Evolutionary conservation across 768 basidiomycete species (phyloP), one percentile per base, ranked within the genome.

Genomic region (Mycena galericulata): DNA sequence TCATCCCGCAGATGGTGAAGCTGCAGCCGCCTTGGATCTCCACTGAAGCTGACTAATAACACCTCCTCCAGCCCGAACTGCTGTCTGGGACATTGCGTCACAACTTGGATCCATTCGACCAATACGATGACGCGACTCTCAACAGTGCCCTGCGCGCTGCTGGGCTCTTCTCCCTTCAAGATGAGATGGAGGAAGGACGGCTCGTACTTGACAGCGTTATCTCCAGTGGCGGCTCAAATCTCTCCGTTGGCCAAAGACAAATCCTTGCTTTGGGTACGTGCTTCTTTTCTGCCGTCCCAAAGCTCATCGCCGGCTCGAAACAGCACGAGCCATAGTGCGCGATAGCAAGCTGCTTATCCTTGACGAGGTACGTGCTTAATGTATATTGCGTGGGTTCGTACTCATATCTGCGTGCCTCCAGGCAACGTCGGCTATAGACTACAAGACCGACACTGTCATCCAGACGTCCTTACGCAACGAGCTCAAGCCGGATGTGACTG

Each of bases 361-460:
- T 36, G 89, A 87, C 53, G 87, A 89, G 57, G 58, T 67, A 55
- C 34, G 18, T 3, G n/a, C 43, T n/a, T n/a, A n/a, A 20, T 15
- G 29, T 22, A 36, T 36, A 22, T 1, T 10, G 8, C 41, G 29
- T 14, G 12, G 29, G 29, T 1, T 11, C 20, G 22, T 34, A 18
- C 10, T 47, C 1, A 59, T 29, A 36, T 29, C 6, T 22, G 6
- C 6, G 2, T 22, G 6, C 6, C 2, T 11, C 10, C 5, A 51
- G n/a, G 88, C 88, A 20, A 88, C 87, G 55, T 85, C 88, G 63
- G 70, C 67, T 20, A 68, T 72, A 41, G 88, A 89, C 74, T 86
- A 89, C 65, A 87, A 85, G 47, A 91, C 91, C 41, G 91, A 92
- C 62, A 81, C 86, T 26, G 89, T 90, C 76, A 92, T 92, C 65